phyloP scores from a whole-genome alignment of 306 rosid species.

The Vigna angularis region DNA sequence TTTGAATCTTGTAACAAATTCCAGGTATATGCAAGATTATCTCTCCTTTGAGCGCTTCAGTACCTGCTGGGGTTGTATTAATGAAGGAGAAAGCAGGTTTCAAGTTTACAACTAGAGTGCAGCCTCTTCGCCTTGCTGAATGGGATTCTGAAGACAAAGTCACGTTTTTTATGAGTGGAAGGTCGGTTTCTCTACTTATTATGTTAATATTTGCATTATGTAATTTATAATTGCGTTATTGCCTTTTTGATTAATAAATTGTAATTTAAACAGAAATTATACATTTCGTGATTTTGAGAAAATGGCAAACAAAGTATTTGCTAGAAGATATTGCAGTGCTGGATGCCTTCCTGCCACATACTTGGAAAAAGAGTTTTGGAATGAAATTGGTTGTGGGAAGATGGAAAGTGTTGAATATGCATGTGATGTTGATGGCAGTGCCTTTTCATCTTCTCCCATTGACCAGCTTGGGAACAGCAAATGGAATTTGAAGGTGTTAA shows the following conservation, averaged over 20 bases:
- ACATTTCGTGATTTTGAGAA: slow-evolving; percentile 91
- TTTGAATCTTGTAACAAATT: slow-evolving; percentile 24
- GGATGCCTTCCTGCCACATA: slow-evolving; percentile 83
- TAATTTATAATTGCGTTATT: slow-evolving; percentile 15
- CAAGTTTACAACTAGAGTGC: slow-evolving; percentile 96
- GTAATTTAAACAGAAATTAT: slow-evolving; percentile 71
- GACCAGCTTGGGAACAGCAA: slow-evolving; percentile 93
- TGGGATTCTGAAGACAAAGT: slow-evolving; percentile 95
- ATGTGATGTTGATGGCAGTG: slow-evolving; percentile 98
- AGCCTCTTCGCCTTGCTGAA: slow-evolving; percentile 98
- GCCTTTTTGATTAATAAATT: slow-evolving; percentile 49
- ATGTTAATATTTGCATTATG: slow-evolving; percentile 5
- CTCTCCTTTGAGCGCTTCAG: slow-evolving; percentile 90
- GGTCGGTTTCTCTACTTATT: slow-evolving; percentile 55
- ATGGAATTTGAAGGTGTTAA: slow-evolving; percentile 94
- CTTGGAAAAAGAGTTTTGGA: slow-evolving; percentile 97
- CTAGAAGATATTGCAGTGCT: slow-evolving; percentile 82
- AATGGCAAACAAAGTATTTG: slow-evolving; percentile 93
- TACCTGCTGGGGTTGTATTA: slow-evolving; percentile 94
- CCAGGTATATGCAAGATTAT: slow-evolving; percentile 94
- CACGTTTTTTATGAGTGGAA: slow-evolving; percentile 96
- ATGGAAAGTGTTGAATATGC: slow-evolving; percentile 97
- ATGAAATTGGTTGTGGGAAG: slow-evolving; percentile 88
- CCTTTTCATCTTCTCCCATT: slow-evolving; percentile 84
- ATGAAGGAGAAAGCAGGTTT: slow-evolving; percentile 93